Evolutionary conservation across 805 yeast genomes (phyloP), one percentile per base, ranked within the genome.

Genomic region (Candida jianshihensis): DNA sequence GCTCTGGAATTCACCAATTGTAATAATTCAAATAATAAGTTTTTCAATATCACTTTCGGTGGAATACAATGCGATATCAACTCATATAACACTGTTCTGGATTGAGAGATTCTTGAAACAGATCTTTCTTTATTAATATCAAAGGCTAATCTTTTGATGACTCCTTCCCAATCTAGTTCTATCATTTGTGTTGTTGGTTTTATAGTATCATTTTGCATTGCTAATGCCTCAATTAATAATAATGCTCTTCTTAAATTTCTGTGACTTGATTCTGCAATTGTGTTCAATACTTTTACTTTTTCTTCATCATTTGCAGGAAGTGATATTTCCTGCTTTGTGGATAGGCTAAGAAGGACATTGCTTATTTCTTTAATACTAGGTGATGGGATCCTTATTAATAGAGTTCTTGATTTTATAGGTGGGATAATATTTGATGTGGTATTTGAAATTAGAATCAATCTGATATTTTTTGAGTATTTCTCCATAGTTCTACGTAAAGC

Each of bases 401-500:
- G 63, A 8, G 97, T 88, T 63, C 99, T 81, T 18, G 97, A 89
- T 51, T 85, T 82, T 44, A 92, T 92, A 10, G 99, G 99, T 3
- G 87, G 80, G 41, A 92, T 90, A 40, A 92, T 89, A 45, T 84
- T 85, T 17, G 96, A 85, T 19, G 95, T 85, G 3, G 96, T 76
- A 54, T 87, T 90, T 48, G 96, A 85, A 16, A 92, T 70, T 64
- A 92, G 64, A 25, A 92, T 74, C 43, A 92, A 65, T 42, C 99
- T 73, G 47, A 92, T 77, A 53, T 87, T 89, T 18, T 81, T 71
- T 2, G 97, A 85, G 59, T 87, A 89, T 56, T 87, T 89, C 56
- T 89, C 97, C 96, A 89, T 89, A 1, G 96, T 89, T 60, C 97
- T 73, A 71, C 97, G 78, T 42, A 89, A 64, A 0, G 97, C 97